Base-by-base conservation (phyloP, 805 yeast species). In the Cyberlindnera euphorbiae region DNA sequence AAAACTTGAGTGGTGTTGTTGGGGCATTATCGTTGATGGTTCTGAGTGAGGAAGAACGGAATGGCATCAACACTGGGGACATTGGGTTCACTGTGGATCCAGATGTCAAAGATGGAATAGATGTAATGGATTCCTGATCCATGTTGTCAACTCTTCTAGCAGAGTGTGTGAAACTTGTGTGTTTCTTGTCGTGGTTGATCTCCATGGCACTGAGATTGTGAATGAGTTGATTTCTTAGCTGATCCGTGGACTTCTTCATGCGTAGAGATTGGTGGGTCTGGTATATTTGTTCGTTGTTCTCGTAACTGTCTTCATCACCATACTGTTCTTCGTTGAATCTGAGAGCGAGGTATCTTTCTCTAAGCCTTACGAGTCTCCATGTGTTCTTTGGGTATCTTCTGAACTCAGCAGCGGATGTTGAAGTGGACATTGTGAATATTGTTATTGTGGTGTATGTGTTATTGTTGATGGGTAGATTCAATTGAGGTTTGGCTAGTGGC, bases 311-410 rank as follows among this genome's bases (percentile, higher is more conserved):
- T 9, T 26, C 28, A 9, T 14, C 17, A 6, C 13, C 28, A 10
- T 24, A 10, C 14, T 24, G 30, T 16, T 38, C 41, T 23, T 49
- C 52, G 13, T 37, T 28, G 16, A 32, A 29, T 22, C 41, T 31
- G 14, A 44, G 28, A 2, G 39, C 26, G 6, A 49, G 31, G 27
- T 49, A 45, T 35, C 55, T 46, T 28, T 50, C 46, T 32, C 43
- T 42, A 15, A 50, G 35, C 6, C 23, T 35, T 14, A 39, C 37
- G n/a, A 50, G 39, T 30, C 55, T 41, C 55, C 55, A 50, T 21
- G 55, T 47, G 34, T 45, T 49, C 36, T 41, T 46, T 25, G 55
- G 55, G 33, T 32, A 48, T 31, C 41, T 44, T 46, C 55, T 48
- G 32, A 38, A 41, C 12, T 38, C 39, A 14, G 27, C n/a, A 9